Percentiles rank a stretch among this genome's conserved stretches.
phyloP scores from a whole-genome alignment of 345 rosid species.

The Crucihimalaya himalaica region DNA sequence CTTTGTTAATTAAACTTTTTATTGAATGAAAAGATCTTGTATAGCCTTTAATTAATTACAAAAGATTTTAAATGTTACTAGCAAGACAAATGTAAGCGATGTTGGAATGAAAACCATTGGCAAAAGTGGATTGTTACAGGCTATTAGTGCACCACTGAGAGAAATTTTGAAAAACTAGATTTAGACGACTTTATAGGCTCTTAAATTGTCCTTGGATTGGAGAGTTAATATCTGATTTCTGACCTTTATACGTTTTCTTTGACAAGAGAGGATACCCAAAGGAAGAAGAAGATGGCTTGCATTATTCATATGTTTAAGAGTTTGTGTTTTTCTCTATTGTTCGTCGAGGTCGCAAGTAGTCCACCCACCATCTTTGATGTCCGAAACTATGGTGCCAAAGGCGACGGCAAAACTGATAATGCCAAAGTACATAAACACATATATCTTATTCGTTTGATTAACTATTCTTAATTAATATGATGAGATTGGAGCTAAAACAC shows the following conservation, averaged over 20 bases:
- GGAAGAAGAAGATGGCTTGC: constrained; percentile 2
- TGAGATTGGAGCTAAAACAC: background rate
- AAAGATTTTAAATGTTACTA: background rate
- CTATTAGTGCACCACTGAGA: background rate
- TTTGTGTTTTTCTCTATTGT: background rate
- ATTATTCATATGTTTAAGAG: background rate
- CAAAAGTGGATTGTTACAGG: background rate
- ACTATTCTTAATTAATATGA: background rate
- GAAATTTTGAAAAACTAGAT: background rate
- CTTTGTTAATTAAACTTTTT: background rate
- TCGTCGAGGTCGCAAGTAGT: background rate
- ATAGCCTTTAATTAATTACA: background rate
- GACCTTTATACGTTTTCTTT: background rate
- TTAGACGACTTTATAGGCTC: background rate
- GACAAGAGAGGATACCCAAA: background rate
- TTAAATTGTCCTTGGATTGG: background rate
- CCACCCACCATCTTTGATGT: background rate
- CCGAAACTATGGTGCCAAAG: constrained; percentile 9
- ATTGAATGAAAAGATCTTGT: background rate
- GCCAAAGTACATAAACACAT: background rate
- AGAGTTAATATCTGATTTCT: background rate
- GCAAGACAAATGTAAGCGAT: background rate
- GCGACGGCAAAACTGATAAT: constrained; percentile 6
- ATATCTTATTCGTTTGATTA: background rate
- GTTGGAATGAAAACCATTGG: background rate